Evolutionary conservation across 306 rosid species (phyloP).

Genomic region (Oemleria cerasiformis): DNA sequence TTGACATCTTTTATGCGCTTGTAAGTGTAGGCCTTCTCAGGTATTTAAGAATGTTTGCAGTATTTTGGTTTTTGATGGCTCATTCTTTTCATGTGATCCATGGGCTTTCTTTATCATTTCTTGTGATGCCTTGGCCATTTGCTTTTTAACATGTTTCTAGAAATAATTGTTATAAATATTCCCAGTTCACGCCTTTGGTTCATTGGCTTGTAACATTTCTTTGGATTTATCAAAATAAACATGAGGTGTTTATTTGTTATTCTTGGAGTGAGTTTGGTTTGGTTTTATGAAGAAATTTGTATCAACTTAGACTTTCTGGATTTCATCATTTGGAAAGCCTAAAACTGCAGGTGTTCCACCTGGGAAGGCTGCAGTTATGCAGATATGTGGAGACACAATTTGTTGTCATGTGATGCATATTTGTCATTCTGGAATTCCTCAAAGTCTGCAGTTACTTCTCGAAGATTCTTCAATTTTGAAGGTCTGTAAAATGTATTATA

Average conservation of each 20-base stretch:
- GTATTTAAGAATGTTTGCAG: not conserved
- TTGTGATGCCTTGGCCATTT: not conserved
- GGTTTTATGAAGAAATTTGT: not conserved
- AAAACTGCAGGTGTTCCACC: slow-evolving; percentile 62
- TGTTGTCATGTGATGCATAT: slow-evolving; percentile 79
- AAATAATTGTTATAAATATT: not conserved
- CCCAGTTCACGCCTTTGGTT: not conserved
- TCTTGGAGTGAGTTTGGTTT: not conserved
- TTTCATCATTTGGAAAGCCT: slow-evolving; percentile 7
- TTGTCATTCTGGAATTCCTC: slow-evolving; percentile 83
- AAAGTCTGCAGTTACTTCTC: slow-evolving; percentile 56
- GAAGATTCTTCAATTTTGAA: slow-evolving; percentile 63
- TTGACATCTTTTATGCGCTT: not conserved
- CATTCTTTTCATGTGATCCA: not conserved
- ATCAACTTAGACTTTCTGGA: slow-evolving; percentile 19
- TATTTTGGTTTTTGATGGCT: not conserved
- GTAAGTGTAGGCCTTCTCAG: not conserved
- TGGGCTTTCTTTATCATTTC: not conserved
- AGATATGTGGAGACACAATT: slow-evolving; percentile 54
- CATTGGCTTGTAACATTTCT: not conserved
- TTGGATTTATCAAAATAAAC: not conserved
- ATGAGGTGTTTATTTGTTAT: not conserved
- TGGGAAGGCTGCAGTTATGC: slow-evolving; percentile 88
- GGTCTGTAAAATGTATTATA: slow-evolving; percentile 39
- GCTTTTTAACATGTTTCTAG: not conserved